A percentile compares a stretch with the other conserved stretches of the same genome.
Conservation (phyloP, 371 early-diverging fungal species). For the Catenaria anguillulae region DNA sequence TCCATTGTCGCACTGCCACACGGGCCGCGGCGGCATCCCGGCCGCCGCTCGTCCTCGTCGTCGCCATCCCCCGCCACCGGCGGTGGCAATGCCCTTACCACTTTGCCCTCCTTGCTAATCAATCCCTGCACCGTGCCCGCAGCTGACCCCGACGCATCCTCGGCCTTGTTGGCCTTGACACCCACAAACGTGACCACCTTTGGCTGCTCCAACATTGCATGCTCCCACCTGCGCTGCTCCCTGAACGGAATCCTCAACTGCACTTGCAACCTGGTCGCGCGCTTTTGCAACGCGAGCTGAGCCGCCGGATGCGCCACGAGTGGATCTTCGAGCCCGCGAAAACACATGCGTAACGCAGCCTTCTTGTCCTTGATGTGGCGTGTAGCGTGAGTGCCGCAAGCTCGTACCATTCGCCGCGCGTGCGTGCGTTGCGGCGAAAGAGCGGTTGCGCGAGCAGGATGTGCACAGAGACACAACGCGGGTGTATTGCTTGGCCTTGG, state of each 20-base stretch:
- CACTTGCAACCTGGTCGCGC: background rate
- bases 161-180: too few relatives aligned
- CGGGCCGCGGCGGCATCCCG: background rate
- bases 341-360: conserved; percentile 31
- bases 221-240: background rate
- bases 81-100: background rate
- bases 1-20: background rate
- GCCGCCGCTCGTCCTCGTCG: background rate
- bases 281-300: background rate
- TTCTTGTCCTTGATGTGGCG: conserved; percentile 28
- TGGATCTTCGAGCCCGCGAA: conserved; percentile 36
- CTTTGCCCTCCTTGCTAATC: background rate
- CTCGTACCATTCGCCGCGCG: conserved; percentile 56
- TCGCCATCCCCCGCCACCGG: background rate
- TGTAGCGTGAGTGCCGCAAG: conserved; percentile 44
- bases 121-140: background rate
- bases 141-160: background rate
- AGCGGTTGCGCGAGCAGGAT: conserved; percentile 39
- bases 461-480: conserved; percentile 37
- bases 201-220: background rate
- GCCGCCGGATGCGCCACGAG: conserved; percentile 31
- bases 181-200: background rate
- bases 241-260: background rate
- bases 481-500: conserved; percentile 36
- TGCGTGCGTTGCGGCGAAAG: conserved; percentile 22